Conservation (phyloP, 2,329 filamentous ascomycete genomes). For the Apiospora kogelbergensis region DNA sequence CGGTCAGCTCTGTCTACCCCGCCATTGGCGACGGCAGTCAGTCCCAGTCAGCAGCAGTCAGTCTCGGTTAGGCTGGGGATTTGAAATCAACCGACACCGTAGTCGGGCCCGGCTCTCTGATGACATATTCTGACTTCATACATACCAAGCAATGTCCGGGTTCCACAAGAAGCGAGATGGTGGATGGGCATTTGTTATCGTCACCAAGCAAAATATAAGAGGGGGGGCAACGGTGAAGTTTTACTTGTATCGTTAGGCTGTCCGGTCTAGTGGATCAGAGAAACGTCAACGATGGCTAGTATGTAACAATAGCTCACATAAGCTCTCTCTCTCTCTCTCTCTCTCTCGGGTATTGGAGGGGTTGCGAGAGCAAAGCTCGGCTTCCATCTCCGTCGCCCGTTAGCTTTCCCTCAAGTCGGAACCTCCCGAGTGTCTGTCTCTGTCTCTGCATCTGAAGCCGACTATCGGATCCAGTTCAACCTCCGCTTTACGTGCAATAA, state of each 20-base stretch:
- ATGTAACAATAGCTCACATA: no score
- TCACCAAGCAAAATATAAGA: no score
- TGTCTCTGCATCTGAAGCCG: slow-evolving; percentile 10
- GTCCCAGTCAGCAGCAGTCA: not conserved
- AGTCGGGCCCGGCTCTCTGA: not conserved
- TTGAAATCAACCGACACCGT: not conserved
- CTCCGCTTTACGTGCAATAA: slow-evolving; percentile 7
- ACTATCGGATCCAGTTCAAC: slow-evolving; percentile 16
- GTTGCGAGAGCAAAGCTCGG: not conserved
- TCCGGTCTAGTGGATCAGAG: not conserved
- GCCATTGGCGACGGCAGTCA: not conserved
- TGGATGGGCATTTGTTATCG: not conserved
- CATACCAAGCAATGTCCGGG: not conserved
- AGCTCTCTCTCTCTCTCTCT: not conserved
- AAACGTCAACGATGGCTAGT: not conserved
- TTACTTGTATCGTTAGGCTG: not conserved
- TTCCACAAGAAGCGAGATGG: not conserved
- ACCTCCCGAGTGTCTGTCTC: slow-evolving; percentile 3
- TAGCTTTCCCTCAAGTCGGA: not conserved
- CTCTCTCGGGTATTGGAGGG: not conserved
- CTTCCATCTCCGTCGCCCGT: not conserved
- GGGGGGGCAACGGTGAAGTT: not conserved
- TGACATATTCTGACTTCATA: not conserved
- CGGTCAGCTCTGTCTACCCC: not conserved
- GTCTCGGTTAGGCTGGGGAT: not conserved